Evolutionary conservation across 2,329 filamentous ascomycete species (phyloP).

Genomic region (Verticillium albo-atrum): DNA sequence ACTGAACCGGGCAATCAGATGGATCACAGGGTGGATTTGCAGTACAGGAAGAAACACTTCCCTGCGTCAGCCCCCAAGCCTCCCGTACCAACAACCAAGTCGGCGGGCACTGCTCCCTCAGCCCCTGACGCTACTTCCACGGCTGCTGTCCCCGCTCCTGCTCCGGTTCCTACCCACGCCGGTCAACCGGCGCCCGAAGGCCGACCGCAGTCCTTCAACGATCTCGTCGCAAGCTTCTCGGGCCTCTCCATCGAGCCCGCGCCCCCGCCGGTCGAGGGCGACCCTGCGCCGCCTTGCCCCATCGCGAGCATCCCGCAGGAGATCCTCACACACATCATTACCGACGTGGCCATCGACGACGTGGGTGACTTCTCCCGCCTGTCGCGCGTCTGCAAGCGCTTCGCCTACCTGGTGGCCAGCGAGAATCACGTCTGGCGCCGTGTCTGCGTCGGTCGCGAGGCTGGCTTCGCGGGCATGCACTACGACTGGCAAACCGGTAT

Average conservation of each 20-base stretch:
- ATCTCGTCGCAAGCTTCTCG: conserved; percentile 75
- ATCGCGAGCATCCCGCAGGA: conserved; percentile 77
- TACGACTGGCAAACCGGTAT: conserved; percentile 68
- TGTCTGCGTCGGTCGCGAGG: conserved; percentile 63
- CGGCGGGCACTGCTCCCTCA: conserved; percentile 17
- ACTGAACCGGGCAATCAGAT: conserved; percentile 48
- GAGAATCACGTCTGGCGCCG: conserved; percentile 86
- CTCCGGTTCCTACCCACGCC: conserved; percentile 19
- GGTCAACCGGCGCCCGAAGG: conserved; percentile 46
- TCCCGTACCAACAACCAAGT: conserved; percentile 9
- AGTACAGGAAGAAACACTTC: conserved; percentile 90
- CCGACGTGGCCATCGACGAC: conserved; percentile 67
- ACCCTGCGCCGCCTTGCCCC: conserved; percentile 71
- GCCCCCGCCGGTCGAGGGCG: conserved; percentile 66
- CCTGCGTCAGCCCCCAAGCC: conserved; percentile 56
- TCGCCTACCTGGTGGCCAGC: conserved; percentile 79
- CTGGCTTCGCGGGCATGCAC: conserved; percentile 80
- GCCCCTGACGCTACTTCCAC: conserved; percentile 11
- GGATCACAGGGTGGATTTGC: conserved; percentile 77
- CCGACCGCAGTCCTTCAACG: conserved; percentile 50
- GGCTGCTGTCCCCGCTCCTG: conserved; percentile 21
- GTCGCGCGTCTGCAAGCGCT: conserved; percentile 76
- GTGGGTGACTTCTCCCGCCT: conserved; percentile 72
- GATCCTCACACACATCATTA: conserved; percentile 74
- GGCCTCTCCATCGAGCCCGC: conserved; percentile 62